phyloP scores from a whole-genome alignment of 2,329 filamentous ascomycete species.

The Coniochaeta hoffmannii region DNA sequence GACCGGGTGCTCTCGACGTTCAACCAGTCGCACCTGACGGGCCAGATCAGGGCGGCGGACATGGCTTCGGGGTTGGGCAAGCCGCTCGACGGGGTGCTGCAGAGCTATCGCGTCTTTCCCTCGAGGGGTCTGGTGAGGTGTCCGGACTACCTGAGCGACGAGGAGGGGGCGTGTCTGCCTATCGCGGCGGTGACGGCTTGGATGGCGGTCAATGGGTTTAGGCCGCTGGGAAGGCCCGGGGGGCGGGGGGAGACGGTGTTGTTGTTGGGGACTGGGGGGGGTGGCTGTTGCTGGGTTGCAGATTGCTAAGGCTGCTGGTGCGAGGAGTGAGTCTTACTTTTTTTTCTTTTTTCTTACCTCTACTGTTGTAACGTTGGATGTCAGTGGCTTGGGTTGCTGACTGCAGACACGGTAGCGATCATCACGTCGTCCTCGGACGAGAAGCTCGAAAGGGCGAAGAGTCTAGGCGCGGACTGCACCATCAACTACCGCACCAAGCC shows the following conservation, averaged over 20 bases:
- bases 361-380: not conserved
- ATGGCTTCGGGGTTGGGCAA: conserved; percentile 52
- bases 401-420: conserved; percentile 32
- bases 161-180: conserved; percentile 53
- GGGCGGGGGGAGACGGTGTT: conserved; percentile 38
- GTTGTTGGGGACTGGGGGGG: conserved; percentile 47
- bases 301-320: conserved; percentile 44
- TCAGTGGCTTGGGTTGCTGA: not conserved
- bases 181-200: conserved; percentile 57
- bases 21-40: conserved; percentile 47
- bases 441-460: conserved; percentile 38
- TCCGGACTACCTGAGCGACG: conserved; percentile 48
- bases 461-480: conserved; percentile 41
- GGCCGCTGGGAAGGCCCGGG: conserved; percentile 42
- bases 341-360: not conserved
- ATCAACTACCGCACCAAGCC: conserved; percentile 49
- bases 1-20: conserved; percentile 64
- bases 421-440: conserved; percentile 47
- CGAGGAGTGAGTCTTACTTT: conserved; percentile 15
- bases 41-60: conserved; percentile 49
- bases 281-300: conserved; percentile 44
- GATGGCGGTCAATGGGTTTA: conserved; percentile 57
- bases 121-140: conserved; percentile 46
- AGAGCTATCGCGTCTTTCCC: conserved; percentile 53
- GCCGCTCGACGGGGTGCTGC: conserved; percentile 49